phyloP scores from a whole-genome alignment of 495 filamentous ascomycete species.

The Staphylotrichum longicolle region DNA sequence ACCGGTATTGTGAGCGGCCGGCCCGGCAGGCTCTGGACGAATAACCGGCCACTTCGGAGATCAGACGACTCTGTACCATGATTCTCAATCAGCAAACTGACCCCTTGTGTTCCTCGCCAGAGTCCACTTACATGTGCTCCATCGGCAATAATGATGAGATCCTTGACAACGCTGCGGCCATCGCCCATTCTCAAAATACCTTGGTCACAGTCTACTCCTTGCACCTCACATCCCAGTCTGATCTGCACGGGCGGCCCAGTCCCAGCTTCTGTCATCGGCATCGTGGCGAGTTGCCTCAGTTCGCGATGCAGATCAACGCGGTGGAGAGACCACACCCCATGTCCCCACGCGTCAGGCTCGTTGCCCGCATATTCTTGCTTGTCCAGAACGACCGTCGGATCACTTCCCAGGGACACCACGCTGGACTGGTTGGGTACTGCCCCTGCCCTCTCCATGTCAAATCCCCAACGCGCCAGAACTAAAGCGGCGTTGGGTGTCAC shows the following conservation, averaged over 20 bases:
- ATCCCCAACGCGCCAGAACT: constrained; percentile 48
- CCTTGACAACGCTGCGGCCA: constrained; percentile 19
- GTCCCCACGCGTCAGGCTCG: constrained; percentile 20
- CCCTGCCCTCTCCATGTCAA: constrained; percentile 40
- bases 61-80: constrained; percentile 32
- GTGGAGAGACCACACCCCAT: constrained; percentile 42
- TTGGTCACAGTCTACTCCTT: constrained; percentile 27
- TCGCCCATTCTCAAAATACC: constrained; percentile 25
- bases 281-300: constrained; percentile 43
- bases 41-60: constrained; percentile 27
- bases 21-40: constrained; percentile 22
- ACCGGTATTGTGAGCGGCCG: constrained; percentile 47
- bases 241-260: constrained; percentile 38
- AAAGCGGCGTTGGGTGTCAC: constrained; percentile 50
- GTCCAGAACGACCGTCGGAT: constrained; percentile 27
- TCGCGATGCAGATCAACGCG: constrained; percentile 56
- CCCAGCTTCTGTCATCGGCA: constrained; percentile 19
- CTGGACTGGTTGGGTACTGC: constrained; percentile 33
- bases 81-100: neutral
- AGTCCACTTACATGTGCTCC: constrained; percentile 33
- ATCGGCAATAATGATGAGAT: constrained; percentile 35
- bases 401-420: constrained; percentile 32
- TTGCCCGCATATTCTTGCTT: constrained; percentile 37
- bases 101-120: neutral
- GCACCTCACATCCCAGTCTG: constrained; percentile 26